Evolutionary conservation across 2,329 filamentous ascomycete species (phyloP).

Genomic region (Trichophyton verrucosum): DNA sequence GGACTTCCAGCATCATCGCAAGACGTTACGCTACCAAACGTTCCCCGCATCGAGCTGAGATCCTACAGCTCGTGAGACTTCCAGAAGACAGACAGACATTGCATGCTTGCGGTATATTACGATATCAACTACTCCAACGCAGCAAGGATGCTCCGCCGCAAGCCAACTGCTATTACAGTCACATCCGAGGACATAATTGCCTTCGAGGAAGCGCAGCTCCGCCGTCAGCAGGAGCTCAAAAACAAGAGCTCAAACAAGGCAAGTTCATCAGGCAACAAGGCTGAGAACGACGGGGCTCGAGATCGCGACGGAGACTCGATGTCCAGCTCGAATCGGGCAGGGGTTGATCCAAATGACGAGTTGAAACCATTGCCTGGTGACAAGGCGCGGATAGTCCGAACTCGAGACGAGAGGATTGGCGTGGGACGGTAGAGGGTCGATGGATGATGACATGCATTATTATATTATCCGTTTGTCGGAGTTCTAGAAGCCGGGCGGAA

Average conservation of each 20-base stretch:
- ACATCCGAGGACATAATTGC: slow-evolving; percentile 37
- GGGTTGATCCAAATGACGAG: slow-evolving; percentile 38
- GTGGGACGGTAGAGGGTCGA: slow-evolving; percentile 13
- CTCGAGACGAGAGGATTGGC: slow-evolving; percentile 36
- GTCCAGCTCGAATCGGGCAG: slow-evolving; percentile 14
- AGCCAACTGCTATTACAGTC: slow-evolving; percentile 39
- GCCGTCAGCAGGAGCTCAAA: slow-evolving; percentile 14
- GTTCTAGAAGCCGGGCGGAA: neutral
- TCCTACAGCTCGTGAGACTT: neutral
- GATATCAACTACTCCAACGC: neutral
- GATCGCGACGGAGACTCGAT: neutral
- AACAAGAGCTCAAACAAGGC: slow-evolving; percentile 8
- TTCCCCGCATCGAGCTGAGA: neutral
- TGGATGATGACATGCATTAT: neutral
- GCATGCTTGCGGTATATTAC: neutral
- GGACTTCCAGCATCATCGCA: neutral
- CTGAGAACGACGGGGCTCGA: neutral
- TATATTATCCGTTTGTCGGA: neutral
- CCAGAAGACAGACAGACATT: neutral
- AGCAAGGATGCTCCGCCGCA: slow-evolving; percentile 37
- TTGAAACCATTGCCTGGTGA: slow-evolving; percentile 39
- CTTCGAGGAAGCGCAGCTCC: slow-evolving; percentile 34
- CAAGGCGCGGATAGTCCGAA: slow-evolving; percentile 36
- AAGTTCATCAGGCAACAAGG: neutral
- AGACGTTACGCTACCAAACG: neutral